Evolutionary conservation across 306 rosid species (phyloP), one percentile per base, ranked within the genome.

Genomic region (Acacia melanoxylon): DNA sequence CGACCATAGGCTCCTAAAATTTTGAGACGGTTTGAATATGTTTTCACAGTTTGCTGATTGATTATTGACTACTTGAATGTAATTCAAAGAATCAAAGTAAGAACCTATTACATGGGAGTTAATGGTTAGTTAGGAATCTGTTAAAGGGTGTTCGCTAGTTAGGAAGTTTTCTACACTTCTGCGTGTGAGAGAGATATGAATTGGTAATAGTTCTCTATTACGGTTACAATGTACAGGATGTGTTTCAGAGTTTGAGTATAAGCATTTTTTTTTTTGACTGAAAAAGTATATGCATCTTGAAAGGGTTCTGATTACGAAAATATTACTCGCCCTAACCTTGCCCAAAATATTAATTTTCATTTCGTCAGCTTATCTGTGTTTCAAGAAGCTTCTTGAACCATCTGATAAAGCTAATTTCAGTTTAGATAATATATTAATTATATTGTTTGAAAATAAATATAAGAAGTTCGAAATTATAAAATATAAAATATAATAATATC

Each of bases 31-130:
- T 51, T 49, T 49, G 29, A 17, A 7, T 22, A 12, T 24, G 68
- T 61, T 71, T 70, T 19, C 37, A 54, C 46, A 42, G 68, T 19
- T 79, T 14, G 66, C 72, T 59, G 76, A 76, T 73, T 51, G 70
- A 74, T 67, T 65, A 40, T 45, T 37, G 52, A 25, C 58, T 10
- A 58, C 76, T 79, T 56, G 49, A 61, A 62, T 12, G 31, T 48
- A 29, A 45, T 73, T 72, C 67, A 66, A 17, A 6, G 71, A 33
- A 66, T 16, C 45, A n/a, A 17, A 62, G 72, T 27, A 66, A 14
- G 69, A 35, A 27, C 11, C 22, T 2, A 4, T 54, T 56, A n/a
- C 11, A 56, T 54, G 61, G 13, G 6, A 58, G 12, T 20, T 58
- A n/a, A n/a, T 56, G 65, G 65, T 10, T 10, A 22, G 63, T n/a